Base-by-base conservation (phyloP, 257 asterid genomes). In the Penstemon newberryi region DNA sequence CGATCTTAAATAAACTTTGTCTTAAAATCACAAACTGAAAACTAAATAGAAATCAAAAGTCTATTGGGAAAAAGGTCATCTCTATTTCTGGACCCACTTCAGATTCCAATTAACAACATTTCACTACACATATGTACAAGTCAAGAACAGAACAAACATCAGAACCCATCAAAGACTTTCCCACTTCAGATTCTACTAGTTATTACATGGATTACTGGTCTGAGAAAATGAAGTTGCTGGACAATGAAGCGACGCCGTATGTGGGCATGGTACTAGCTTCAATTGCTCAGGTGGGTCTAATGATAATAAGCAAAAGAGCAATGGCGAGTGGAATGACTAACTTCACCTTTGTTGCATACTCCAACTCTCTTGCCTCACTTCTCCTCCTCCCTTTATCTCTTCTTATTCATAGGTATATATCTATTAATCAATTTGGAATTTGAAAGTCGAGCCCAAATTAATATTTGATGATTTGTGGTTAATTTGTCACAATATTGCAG, bases 291-390 rank as follows among this genome's bases (percentile, higher is more conserved):
- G 96, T 89, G 1, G 96, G 90, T 8, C 60, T 92, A 60, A 84
- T 92, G 11, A 78, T 89, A 7, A 80, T 92, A 51, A 81, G 94
- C 86, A 89, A 92, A 79, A 70, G 72, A 71, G 98, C 96, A 60
- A 79, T 89, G 82, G 84, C 95, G 3, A 75, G 56, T 69, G 98
- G 98, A 59, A 92, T 92, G 96, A 86, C 95, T 49, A 92, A 82
- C 70, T 92, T 74, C 85, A 80, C 81, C 36, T 87, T 89, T 40
- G 89, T 89, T 65, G 89, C 87, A 65, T 92, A 89, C 76, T 92
- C 98, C 77, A 92, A 92, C 43, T 82, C 91, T 67, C 98, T 92
- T 67, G 96, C 98, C 40, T 74, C 95, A 65, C 52, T 89, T 12
- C 54, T 92, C 49, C 92, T 92, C 64, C 95, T 92, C 78, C 96